Conservation (phyloP, 352 stramenopile species). For the Globisporangium takayamanum region DNA sequence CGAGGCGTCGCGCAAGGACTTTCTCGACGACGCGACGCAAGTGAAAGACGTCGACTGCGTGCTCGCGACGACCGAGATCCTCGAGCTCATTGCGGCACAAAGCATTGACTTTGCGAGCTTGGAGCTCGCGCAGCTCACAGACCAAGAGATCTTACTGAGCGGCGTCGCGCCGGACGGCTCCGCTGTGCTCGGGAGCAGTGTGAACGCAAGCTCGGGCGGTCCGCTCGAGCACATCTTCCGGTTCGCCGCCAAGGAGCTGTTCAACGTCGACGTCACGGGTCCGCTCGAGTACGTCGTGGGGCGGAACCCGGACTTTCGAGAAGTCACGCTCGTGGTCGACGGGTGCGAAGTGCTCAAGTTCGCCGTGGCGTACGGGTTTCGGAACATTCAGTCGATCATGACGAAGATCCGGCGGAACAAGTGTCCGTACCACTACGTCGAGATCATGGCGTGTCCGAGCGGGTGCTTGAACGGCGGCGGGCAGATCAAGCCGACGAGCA, state of each 20-base stretch:
- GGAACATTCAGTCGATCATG: conserved; percentile 95
- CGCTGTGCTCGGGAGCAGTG: conserved; percentile 47
- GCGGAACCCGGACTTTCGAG: conserved; percentile 87
- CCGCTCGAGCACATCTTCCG: conserved; percentile 92
- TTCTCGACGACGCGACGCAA: conserved; percentile 52
- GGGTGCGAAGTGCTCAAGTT: conserved; percentile 89
- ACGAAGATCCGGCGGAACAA: conserved; percentile 88
- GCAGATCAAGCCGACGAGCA: conserved; percentile 82
- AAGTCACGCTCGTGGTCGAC: conserved; percentile 66
- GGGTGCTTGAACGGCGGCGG: conserved; percentile 97
- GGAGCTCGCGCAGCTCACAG: conserved; percentile 49
- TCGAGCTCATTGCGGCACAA: conserved; percentile 58
- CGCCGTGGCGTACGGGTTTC: conserved; percentile 94
- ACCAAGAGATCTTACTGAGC: conserved; percentile 69
- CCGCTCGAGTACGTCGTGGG: conserved; percentile 85
- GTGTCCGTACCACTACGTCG: conserved; percentile 94
- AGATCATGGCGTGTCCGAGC: conserved; percentile 98
- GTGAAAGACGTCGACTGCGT: conserved; percentile 94
- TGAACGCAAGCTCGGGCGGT: conserved; percentile 76
- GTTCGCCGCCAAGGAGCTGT: conserved; percentile 85
- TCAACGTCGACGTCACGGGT: conserved; percentile 73
- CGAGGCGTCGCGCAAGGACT: conserved; percentile 92
- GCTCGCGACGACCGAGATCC: conserved; percentile 80
- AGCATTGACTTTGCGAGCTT: conserved; percentile 61
- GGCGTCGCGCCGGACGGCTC: conserved; percentile 49